Percentiles rank a stretch among this genome's conserved stretches.
Conservation (phyloP, 2,329 filamentous ascomycete species). For the Huntiella bhutanensis region DNA sequence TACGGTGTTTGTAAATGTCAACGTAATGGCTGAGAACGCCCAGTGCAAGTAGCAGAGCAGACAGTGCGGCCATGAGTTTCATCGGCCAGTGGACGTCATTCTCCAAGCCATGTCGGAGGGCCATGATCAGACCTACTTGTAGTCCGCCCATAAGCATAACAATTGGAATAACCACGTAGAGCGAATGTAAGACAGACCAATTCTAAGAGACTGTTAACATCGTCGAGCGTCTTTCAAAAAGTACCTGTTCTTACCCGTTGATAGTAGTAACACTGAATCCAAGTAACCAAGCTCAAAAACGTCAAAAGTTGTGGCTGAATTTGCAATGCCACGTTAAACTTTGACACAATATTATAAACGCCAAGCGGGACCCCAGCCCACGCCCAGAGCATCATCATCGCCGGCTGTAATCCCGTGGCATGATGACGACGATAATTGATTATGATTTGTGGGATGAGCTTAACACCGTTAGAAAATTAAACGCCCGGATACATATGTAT, state of each 20-base stretch:
- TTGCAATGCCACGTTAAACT: conserved; percentile 23
- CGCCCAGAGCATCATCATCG: conserved; percentile 57
- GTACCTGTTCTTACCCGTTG: conserved; percentile 18
- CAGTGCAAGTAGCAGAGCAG: conserved; percentile 41
- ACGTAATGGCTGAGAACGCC: conserved; percentile 51
- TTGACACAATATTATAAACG: conserved; percentile 25
- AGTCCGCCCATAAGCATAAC: conserved; percentile 38
- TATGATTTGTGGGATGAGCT: conserved; percentile 51
- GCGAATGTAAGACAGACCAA: conserved; percentile 31
- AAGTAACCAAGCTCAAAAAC: conserved; percentile 23
- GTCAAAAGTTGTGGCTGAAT: conserved; percentile 27
- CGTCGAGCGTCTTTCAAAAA: background rate
- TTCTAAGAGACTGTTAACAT: conserved; percentile 19
- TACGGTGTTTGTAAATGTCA: conserved; percentile 47
- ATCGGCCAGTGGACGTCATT: conserved; percentile 37
- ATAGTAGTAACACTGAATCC: conserved; percentile 26
- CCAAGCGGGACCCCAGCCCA: conserved; percentile 49
- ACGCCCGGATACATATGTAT: background rate
- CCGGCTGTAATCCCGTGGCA: conserved; percentile 43
- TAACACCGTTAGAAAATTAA: background rate
- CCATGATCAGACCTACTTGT: conserved; percentile 40
- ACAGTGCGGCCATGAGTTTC: conserved; percentile 47
- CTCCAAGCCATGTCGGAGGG: conserved; percentile 26
- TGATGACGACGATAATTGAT: conserved; percentile 49
- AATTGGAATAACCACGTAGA: conserved; percentile 30